Evolutionary conservation across 331 rosid genomes (phyloP).

Genomic region (Malus hybrid): DNA sequence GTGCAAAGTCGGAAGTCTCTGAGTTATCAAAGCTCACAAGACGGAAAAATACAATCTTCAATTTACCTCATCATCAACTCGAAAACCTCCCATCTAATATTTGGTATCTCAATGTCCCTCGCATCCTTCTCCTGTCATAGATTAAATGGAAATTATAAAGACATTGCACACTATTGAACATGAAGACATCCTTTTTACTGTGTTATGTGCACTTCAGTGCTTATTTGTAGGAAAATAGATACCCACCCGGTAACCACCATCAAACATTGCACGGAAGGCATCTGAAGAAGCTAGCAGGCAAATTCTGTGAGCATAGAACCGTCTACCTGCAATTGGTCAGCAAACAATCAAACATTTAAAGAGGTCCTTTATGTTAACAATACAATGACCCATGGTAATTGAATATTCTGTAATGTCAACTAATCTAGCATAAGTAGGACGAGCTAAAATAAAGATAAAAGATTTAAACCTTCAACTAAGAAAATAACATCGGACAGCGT

Average conservation of each 20-base stretch:
- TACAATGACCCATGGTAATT: neutral
- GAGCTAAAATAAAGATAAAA: conserved; percentile 5
- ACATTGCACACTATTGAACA: neutral
- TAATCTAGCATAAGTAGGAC: neutral
- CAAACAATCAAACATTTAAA: conserved; percentile 6
- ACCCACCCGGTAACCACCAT: conserved; percentile 57
- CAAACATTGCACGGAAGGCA: no score
- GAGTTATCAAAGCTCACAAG: conserved; percentile 19
- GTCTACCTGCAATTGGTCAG: conserved; percentile 1
- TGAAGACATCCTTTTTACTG: neutral
- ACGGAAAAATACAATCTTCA: conserved; percentile 15
- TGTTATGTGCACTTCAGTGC: neutral
- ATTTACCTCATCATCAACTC: conserved; percentile 96
- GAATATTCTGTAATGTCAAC: neutral
- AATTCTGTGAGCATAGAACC: no score
- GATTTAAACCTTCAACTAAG: conserved; percentile 75
- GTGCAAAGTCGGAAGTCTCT: conserved; percentile 16
- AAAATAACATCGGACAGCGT: conserved; percentile 88
- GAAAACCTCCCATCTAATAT: conserved; percentile 96
- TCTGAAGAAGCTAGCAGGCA: no score
- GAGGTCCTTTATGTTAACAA: conserved; percentile 8
- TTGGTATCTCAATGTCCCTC: conserved; percentile 95
- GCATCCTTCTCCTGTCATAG: conserved; percentile 95
- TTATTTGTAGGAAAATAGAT: neutral
- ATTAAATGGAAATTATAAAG: conserved; percentile 3